Conservation (phyloP, 148 eudicot species). For the Rhododendron molle region DNA sequence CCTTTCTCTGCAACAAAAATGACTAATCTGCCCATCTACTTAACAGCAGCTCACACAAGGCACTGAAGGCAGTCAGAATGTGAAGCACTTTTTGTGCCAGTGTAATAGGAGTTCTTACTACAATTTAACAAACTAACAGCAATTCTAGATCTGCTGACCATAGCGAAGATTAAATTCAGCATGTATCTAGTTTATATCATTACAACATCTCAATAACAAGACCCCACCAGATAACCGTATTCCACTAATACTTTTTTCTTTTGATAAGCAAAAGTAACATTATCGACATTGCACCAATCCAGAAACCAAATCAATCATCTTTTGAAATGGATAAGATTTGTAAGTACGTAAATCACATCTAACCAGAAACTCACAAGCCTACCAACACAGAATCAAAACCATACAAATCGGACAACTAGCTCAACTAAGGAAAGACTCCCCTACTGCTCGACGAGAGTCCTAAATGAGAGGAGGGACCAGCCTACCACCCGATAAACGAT, state of each 20-base stretch:
- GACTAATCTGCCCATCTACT: not conserved
- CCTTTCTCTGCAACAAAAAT: not conserved
- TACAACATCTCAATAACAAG: not conserved
- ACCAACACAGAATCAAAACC: too few species aligned
- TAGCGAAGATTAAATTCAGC: not conserved
- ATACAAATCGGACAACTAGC: too few species aligned
- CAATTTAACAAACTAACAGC: not conserved
- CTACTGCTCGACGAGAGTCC: too few species aligned
- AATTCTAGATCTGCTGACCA: not conserved
- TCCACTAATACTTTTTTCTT: not conserved
- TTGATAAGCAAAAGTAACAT: not conserved
- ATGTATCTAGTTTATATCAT: not conserved
- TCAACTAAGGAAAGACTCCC: too few species aligned
- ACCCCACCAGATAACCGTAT: not conserved
- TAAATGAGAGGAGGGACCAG: too few species aligned
- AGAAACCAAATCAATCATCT: not conserved
- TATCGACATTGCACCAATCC: not conserved
- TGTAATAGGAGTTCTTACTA: too few species aligned
- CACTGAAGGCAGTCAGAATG: not conserved
- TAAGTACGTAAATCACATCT: not conserved
- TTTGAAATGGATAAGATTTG: not conserved
- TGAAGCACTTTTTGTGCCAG: too few species aligned
- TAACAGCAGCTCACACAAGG: not conserved
- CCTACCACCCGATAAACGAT: too few species aligned
- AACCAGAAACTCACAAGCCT: too few species aligned